Percentiles rank a stretch among this genome's conserved stretches.
phyloP scores from a whole-genome alignment of 169 alveolate species.

The Plasmodium berghei region DNA sequence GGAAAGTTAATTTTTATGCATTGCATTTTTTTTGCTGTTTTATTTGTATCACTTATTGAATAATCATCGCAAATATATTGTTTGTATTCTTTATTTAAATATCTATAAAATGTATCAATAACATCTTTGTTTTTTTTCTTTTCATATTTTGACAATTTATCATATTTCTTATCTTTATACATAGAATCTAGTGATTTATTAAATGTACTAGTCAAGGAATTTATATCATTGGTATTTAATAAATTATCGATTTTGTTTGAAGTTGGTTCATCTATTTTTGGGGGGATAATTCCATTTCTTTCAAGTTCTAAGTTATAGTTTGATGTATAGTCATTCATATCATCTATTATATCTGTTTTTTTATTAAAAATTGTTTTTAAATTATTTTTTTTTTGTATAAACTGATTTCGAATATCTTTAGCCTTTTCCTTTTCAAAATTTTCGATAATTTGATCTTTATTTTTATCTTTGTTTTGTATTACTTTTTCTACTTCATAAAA shows the following conservation, averaged over 20 bases:
- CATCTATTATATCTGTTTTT: slow-evolving; percentile 56
- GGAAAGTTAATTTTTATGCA: slow-evolving; percentile 52
- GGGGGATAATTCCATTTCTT: slow-evolving; percentile 58
- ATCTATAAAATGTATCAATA: slow-evolving; percentile 65
- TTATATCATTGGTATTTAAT: slow-evolving; percentile 17
- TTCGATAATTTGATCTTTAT: slow-evolving; percentile 71
- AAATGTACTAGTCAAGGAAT: slow-evolving; percentile 18
- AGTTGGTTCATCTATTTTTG: slow-evolving; percentile 35
- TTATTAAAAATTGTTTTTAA: slow-evolving; percentile 63
- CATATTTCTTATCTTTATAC: slow-evolving; percentile 18
- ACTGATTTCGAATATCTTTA: slow-evolving; percentile 67
- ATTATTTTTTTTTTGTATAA: slow-evolving; percentile 53
- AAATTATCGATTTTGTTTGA: slow-evolving; percentile 65
- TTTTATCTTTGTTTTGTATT: slow-evolving; percentile 67
- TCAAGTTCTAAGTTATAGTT: slow-evolving; percentile 40
- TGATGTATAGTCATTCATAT: slow-evolving; percentile 71
- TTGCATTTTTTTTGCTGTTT: slow-evolving; percentile 41
- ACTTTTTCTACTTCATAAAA: slow-evolving; percentile 75
- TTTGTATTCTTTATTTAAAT: slow-evolving; percentile 71
- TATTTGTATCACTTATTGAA: slow-evolving; percentile 28
- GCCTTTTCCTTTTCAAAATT: slow-evolving; percentile 77
- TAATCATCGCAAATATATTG: slow-evolving; percentile 28
- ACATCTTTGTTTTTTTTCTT: slow-evolving; percentile 62
- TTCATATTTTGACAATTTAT: slow-evolving; percentile 46
- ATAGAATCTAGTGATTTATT: slow-evolving; percentile 10